Conservation (phyloP, 2,329 filamentous ascomycete species). For the Colletotrichum lindemuthianum region DNA sequence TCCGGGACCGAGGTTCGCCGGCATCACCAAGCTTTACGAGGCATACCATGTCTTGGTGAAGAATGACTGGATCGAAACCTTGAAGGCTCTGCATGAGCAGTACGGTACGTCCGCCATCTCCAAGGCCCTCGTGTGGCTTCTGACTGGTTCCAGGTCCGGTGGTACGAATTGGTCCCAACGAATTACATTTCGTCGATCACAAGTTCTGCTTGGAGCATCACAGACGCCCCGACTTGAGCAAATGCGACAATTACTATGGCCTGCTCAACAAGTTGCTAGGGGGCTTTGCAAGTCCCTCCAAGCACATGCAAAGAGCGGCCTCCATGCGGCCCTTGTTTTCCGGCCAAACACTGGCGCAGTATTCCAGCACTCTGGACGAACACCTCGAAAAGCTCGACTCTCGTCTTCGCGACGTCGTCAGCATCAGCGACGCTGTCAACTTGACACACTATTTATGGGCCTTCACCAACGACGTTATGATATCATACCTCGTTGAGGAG, state of each 20-base stretch:
- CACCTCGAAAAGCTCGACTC: constrained; percentile 21
- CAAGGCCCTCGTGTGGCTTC: background rate
- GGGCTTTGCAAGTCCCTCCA: constrained; percentile 20
- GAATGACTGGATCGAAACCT: constrained; percentile 34
- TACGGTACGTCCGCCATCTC: no score
- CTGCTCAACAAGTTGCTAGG: constrained; percentile 33
- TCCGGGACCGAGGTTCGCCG: constrained; percentile 25
- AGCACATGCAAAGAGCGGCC: constrained; percentile 30
- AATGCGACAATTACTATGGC: constrained; percentile 37
- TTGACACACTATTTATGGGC: constrained; percentile 33
- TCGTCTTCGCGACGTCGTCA: constrained; percentile 8
- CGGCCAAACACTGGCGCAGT: constrained; percentile 26
- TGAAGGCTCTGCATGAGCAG: background rate
- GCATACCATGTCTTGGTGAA: constrained; percentile 36
- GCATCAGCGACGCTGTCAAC: background rate
- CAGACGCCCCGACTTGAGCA: constrained; percentile 31
- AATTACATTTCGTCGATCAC: constrained; percentile 36
- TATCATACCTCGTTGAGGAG: constrained; percentile 34
- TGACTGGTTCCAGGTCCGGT: constrained; percentile 23
- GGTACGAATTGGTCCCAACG: constrained; percentile 36
- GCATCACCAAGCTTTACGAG: constrained; percentile 34
- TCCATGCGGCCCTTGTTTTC: constrained; percentile 35
- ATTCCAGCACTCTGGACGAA: constrained; percentile 10
- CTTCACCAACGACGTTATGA: constrained; percentile 37
- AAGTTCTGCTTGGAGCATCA: constrained; percentile 34